phyloP scores from a whole-genome alignment of 2,329 filamentous ascomycete species.

The Ceratocystis alfenasii region DNA sequence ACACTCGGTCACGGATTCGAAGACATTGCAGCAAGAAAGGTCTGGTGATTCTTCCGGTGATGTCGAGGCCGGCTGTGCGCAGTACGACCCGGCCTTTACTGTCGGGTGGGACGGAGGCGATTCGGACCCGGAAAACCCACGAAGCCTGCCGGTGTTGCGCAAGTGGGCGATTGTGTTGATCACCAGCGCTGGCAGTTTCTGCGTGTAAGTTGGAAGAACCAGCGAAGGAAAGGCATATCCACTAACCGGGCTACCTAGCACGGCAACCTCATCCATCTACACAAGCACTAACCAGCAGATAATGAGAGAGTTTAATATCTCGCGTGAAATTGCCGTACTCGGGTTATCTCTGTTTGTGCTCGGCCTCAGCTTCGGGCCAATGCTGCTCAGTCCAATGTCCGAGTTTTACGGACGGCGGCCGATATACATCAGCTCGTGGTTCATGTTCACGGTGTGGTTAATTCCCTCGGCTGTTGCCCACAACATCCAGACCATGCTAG shows the following conservation, averaged over 20 bases:
- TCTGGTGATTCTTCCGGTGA: constrained; percentile 36
- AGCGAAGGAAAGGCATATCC: neutral
- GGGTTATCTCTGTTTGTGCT: constrained; percentile 75
- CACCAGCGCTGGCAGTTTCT: constrained; percentile 60
- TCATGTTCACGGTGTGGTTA: constrained; percentile 65
- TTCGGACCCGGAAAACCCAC: constrained; percentile 60
- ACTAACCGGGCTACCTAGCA: constrained; percentile 38
- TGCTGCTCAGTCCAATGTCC: constrained; percentile 51
- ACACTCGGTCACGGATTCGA: neutral
- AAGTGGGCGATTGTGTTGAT: constrained; percentile 75
- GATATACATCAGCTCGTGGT: constrained; percentile 66
- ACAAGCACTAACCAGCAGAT: constrained; percentile 71
- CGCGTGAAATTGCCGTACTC: constrained; percentile 60
- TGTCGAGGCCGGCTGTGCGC: neutral
- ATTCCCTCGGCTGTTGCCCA: constrained; percentile 70
- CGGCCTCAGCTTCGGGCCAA: constrained; percentile 54
- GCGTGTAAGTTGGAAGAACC: constrained; percentile 53
- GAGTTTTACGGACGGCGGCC: constrained; percentile 74
- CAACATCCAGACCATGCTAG: constrained; percentile 69
- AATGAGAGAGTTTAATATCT: constrained; percentile 59
- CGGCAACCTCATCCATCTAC: constrained; percentile 79
- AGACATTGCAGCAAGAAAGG: constrained; percentile 22
- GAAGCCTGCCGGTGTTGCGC: constrained; percentile 50
- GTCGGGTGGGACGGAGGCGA: constrained; percentile 65
- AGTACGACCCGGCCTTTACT: constrained; percentile 37